Base-by-base conservation (phyloP, 345 rosid genomes). In the Moricandia arvensis region DNA sequence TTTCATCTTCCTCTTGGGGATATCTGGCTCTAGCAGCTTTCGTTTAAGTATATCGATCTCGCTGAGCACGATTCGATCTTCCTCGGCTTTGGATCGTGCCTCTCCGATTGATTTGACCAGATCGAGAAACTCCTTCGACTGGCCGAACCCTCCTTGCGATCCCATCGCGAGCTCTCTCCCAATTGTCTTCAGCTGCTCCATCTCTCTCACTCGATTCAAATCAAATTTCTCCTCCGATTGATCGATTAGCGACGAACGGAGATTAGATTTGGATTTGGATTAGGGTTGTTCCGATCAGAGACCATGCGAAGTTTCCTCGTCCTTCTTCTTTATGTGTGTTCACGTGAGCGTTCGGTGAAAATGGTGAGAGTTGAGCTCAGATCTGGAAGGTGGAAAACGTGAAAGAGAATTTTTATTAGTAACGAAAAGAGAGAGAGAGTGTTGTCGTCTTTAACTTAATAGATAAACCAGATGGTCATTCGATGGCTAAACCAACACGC, bases 101-200 rank as follows among this genome's bases (percentile, higher is more conserved):
- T 95, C 99, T n/a, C 99, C 99, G 79, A 95, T 92, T 26, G 98
- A 92, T 81, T 95, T 92, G 70, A 92, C 94, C 73, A 95, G 91
- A 85, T 95, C 98, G 61, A 95, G 91, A 72, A 95, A 95, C 79
- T 95, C 98, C 69, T 90, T 92, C 67, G 99, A 90, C 74, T 95
- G 97, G 12, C 96, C 90, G 69, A 95, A 90, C 5, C 98, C 97
- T 31, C 99, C 99, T 69, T 92, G 97, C 55, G 99, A 95, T 66
- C 98, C 96, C 96, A 95, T 95, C 60, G 97, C 97, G 45, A 95
- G 91, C 97, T 92, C 99, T 85, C 99, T 80, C 4, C 99, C 98
- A 38, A 95, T 92, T 54, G 96, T 92, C 86, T 93, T 95, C 10
- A 95, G 80, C 80, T 95, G 99, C 89, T 92, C 98, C 99, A 95